Conservation (phyloP, 1,284 basidiomycete species). For the Moesziomyces parantarcticus region DNA sequence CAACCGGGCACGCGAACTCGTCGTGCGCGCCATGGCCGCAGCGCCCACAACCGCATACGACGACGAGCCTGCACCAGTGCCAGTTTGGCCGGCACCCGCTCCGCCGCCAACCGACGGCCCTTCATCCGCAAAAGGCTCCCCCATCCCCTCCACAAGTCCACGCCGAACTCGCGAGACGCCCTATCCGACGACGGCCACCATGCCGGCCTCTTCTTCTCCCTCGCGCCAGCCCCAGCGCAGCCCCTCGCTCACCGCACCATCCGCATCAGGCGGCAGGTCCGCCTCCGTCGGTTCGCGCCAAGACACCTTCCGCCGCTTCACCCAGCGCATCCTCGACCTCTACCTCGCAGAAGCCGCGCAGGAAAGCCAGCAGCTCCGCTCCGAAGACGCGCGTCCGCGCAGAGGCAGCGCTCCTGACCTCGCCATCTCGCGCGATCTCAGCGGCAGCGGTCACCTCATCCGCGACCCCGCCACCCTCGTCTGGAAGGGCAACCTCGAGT, state of each 20-base stretch:
- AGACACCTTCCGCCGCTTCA: conserved; percentile 53
- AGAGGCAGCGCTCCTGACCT: conserved; percentile 15
- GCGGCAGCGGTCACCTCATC: conserved; percentile 13
- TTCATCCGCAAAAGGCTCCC: neutral
- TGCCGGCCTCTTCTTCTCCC: conserved; percentile 25
- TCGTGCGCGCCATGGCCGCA: conserved; percentile 51
- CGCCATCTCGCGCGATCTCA: conserved; percentile 10
- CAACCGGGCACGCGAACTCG: conserved; percentile 53
- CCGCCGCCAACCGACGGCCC: conserved; percentile 1
- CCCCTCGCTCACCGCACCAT: conserved; percentile 8
- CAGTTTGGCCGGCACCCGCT: conserved; percentile 36
- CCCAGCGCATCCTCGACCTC: conserved; percentile 57
- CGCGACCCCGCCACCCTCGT: conserved; percentile 38
- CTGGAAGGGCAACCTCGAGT: conserved; percentile 59
- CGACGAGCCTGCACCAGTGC: conserved; percentile 49
- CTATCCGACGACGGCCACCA: conserved; percentile 44
- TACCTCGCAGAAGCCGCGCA: conserved; percentile 58
- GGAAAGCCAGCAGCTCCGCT: conserved; percentile 23
- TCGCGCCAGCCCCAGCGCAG: conserved; percentile 25
- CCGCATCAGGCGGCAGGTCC: conserved; percentile 25
- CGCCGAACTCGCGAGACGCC: conserved; percentile 45
- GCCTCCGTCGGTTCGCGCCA: conserved; percentile 25
- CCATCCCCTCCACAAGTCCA: conserved; percentile 12
- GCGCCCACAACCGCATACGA: conserved; percentile 52
- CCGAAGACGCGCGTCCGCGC: conserved; percentile 16